phyloP scores from a whole-genome alignment of 305 asterid species.

The Solanum aculeatissimum region DNA sequence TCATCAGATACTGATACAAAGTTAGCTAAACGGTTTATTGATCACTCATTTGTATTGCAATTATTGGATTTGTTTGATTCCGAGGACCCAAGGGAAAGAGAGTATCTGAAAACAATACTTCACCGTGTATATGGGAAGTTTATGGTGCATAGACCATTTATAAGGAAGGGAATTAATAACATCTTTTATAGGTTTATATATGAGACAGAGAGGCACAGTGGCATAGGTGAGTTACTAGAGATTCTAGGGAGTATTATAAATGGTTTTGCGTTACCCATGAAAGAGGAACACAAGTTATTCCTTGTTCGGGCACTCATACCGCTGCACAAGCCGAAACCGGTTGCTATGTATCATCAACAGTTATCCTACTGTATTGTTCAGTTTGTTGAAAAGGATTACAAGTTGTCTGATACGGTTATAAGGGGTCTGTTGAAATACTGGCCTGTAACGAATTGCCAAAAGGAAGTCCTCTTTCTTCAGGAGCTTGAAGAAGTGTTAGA shows the following conservation, averaged over 20 bases:
- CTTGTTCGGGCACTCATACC: slow-evolving; percentile 19
- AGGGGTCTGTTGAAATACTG: slow-evolving; percentile 22
- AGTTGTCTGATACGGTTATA: slow-evolving; percentile 15
- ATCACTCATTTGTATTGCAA: slow-evolving; percentile 12
- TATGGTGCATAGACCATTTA: slow-evolving; percentile 22
- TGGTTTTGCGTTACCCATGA: slow-evolving; percentile 21
- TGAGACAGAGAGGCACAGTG: slow-evolving; percentile 19
- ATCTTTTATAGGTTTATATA: slow-evolving; percentile 18
- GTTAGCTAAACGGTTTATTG: slow-evolving; percentile 14
- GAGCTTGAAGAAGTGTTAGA: slow-evolving; percentile 23
- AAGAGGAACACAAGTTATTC: slow-evolving; percentile 21
- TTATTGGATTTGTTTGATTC: slow-evolving; percentile 23
- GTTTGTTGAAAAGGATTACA: slow-evolving; percentile 18
- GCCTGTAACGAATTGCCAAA: slow-evolving; percentile 23
- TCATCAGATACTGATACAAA: slow-evolving; percentile 18
- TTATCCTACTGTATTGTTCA: slow-evolving; percentile 17
- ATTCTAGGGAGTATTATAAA: slow-evolving; percentile 23
- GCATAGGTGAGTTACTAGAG: slow-evolving; percentile 18
- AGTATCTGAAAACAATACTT: slow-evolving; percentile 16
- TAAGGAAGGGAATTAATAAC: slow-evolving; percentile 17
- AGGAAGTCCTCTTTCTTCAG: slow-evolving; percentile 18
- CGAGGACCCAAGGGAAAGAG: slow-evolving; percentile 16
- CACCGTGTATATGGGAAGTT: slow-evolving; percentile 20
- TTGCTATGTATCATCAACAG: slow-evolving; percentile 20
- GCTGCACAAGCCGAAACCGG: slow-evolving; percentile 17